Percentiles rank a stretch among this genome's conserved stretches.
phyloP scores from a whole-genome alignment of 75 land plant species.

The Picea sitchensis region DNA sequence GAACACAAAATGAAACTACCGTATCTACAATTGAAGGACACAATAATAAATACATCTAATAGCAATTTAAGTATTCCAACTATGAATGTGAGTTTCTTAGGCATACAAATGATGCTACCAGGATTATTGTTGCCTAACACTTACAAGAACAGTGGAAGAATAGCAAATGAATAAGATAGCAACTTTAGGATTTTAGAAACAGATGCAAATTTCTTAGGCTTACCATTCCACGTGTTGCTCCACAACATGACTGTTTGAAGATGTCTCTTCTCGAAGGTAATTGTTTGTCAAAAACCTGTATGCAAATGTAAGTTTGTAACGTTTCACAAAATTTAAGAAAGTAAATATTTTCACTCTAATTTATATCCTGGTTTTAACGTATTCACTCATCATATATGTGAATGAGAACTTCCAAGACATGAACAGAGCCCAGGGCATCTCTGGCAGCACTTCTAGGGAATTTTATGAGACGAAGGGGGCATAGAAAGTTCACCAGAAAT shows the following conservation, averaged over 20 bases:
- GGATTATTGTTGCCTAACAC: too few species aligned
- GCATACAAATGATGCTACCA: not conserved
- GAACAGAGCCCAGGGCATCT: not conserved
- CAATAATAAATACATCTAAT: not conserved
- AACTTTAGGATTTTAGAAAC: not conserved
- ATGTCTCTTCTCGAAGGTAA: slow-evolving; percentile 77
- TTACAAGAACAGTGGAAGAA: not conserved
- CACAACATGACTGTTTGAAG: slow-evolving; percentile 85
- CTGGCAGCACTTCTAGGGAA: not conserved
- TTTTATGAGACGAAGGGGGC: not conserved
- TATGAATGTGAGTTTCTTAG: not conserved
- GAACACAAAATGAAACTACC: not conserved
- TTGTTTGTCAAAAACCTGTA: slow-evolving; percentile 71
- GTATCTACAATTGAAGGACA: not conserved
- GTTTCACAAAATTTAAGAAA: not conserved
- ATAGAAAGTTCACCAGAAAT: not conserved
- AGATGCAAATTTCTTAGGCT: slow-evolving; percentile 2
- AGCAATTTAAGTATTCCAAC: not conserved
- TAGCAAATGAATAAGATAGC: not conserved
- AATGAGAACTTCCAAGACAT: not conserved
- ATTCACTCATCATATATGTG: not conserved
- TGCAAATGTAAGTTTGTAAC: not conserved
- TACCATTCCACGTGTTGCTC: slow-evolving; percentile 97
- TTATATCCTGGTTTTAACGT: not conserved
- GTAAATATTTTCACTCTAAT: not conserved